Conservation (phyloP, 805 yeast genomes). For the Candida wancherniae region DNA sequence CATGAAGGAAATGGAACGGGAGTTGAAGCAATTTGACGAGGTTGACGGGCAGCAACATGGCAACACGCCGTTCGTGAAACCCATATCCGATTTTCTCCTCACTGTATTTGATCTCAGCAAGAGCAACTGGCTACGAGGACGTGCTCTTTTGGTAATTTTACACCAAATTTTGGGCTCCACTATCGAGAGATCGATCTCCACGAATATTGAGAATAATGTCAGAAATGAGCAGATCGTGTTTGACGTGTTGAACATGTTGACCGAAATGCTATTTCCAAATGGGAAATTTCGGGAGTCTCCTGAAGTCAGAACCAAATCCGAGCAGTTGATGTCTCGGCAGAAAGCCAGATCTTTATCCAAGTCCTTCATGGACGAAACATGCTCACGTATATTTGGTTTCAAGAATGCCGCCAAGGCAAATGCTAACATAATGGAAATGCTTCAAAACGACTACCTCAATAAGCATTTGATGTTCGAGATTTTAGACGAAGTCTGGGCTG, state of each 20-base stretch:
- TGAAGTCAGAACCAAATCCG: slow-evolving; percentile 43
- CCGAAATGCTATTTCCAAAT: slow-evolving; percentile 34
- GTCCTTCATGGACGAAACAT: slow-evolving; percentile 55
- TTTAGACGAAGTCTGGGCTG: slow-evolving; percentile 52
- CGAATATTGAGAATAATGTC: slow-evolving; percentile 32
- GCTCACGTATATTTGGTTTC: slow-evolving; percentile 70
- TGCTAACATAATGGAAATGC: slow-evolving; percentile 51
- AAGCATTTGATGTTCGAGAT: slow-evolving; percentile 56
- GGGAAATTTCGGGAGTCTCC: slow-evolving; percentile 48
- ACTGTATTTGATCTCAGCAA: slow-evolving; percentile 62
- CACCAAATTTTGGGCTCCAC: slow-evolving; percentile 88
- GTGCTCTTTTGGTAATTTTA: slow-evolving; percentile 73
- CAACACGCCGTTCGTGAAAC: slow-evolving; percentile 59
- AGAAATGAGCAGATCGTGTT: slow-evolving; percentile 43
- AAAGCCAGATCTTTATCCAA: slow-evolving; percentile 58
- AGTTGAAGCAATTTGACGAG: slow-evolving; percentile 50
- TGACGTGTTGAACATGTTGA: slow-evolving; percentile 25
- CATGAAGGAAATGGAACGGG: slow-evolving; percentile 49
- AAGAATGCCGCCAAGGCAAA: slow-evolving; percentile 62
- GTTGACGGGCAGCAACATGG: slow-evolving; percentile 14
- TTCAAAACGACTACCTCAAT: slow-evolving; percentile 71
- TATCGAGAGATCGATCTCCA: slow-evolving; percentile 63
- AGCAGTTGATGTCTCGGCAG: slow-evolving; percentile 47
- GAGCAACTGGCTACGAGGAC: slow-evolving; percentile 77
- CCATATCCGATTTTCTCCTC: slow-evolving; percentile 73